These are phyloP conservation scores for Tagetes patula DNA, from an alignment of 129 eudicot genomes.

Conservation along the genomic window DNA sequence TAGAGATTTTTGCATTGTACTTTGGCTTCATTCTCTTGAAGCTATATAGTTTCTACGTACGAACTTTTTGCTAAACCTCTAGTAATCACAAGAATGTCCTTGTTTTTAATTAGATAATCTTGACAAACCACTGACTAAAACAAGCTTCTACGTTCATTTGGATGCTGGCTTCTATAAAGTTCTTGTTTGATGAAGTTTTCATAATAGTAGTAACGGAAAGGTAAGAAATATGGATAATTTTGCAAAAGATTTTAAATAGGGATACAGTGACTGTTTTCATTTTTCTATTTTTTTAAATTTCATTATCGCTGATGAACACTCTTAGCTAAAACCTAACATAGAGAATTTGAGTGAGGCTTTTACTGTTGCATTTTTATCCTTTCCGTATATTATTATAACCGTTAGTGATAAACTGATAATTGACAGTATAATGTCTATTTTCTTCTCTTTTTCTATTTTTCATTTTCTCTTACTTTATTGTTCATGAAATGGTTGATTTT, in stretches of 20 bases:
- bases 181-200: background rate
- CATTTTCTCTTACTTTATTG: background rate
- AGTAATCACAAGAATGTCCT: too few relatives aligned
- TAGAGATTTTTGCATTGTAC: too few relatives aligned
- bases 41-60: too few relatives aligned
- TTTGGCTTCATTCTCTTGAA: too few relatives aligned
- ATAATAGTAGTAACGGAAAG: background rate
- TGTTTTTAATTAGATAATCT: too few relatives aligned
- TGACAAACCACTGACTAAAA: too few relatives aligned
- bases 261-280: background rate
- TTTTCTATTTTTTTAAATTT: background rate
- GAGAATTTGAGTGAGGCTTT: background rate
- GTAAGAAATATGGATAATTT: background rate
- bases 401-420: background rate
- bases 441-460: background rate
- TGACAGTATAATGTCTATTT: background rate
- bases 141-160: too few relatives aligned
- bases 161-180: too few relatives aligned
- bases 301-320: background rate
- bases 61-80: too few relatives aligned
- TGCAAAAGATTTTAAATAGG: background rate
- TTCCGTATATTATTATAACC: background rate
- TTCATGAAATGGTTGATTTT: background rate
- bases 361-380: conserved; percentile 1
- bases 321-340: background rate